These are phyloP conservation scores for Boletellus emodensis DNA, from an alignment of 768 basidiomycete species.

Conservation along the genomic window DNA sequence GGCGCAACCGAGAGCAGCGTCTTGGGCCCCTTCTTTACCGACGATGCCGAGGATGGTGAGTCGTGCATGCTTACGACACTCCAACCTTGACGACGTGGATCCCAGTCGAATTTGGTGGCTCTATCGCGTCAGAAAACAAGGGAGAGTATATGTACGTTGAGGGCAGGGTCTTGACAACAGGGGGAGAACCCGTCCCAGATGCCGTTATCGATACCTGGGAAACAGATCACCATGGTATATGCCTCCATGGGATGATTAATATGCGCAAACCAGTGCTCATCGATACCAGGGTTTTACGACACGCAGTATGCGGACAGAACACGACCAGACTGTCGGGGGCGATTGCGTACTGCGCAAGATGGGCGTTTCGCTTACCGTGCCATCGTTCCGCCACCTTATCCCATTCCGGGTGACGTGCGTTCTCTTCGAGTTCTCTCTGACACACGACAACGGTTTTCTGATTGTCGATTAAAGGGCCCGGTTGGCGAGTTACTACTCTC, in stretches of 20 bases:
- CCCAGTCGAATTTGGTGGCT: conserved; percentile 61
- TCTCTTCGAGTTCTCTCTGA: neutral
- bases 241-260: conserved; percentile 33
- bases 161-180: conserved; percentile 56
- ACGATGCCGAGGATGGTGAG: conserved; percentile 70
- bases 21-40: conserved; percentile 79
- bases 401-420: conserved; percentile 68
- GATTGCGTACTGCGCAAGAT: conserved; percentile 52
- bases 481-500: conserved; percentile 57
- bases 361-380: conserved; percentile 71
- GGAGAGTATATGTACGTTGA: conserved; percentile 82
- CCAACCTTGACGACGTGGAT: neutral
- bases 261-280: neutral
- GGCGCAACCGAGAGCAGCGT: conserved; percentile 72
- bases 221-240: conserved; percentile 56
- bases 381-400: conserved; percentile 63
- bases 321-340: conserved; percentile 70
- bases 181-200: conserved; percentile 59
- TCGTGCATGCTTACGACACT: neutral
- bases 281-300: conserved; percentile 31
- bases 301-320: conserved; percentile 53
- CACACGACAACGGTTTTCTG: conserved; percentile 2
- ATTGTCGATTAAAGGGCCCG: conserved; percentile 47
- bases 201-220: conserved; percentile 84
- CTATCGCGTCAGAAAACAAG: conserved; percentile 85